phyloP scores from a whole-genome alignment of 2,329 filamentous ascomycete species.

The Hypoxylon rubiginosum region DNA sequence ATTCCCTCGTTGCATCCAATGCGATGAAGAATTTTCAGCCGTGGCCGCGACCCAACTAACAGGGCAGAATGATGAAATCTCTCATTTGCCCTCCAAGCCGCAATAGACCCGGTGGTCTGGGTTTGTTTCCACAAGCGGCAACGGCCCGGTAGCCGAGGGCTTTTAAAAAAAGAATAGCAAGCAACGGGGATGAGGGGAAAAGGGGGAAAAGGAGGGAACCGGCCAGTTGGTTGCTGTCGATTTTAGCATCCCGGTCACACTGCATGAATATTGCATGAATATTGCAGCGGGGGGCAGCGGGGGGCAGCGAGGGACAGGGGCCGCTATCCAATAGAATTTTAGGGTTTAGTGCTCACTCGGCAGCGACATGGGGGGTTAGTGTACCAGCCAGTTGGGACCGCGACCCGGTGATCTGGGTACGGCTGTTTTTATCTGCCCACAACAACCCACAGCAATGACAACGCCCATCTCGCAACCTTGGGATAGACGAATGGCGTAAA shows the following conservation, averaged over 20 bases:
- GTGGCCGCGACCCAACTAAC: constrained; percentile 31
- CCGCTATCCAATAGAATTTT: constrained; percentile 1
- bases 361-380: constrained; percentile 25
- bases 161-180: constrained; percentile 13
- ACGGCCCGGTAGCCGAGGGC: constrained; percentile 22
- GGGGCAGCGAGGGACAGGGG: no score
- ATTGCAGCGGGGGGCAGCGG: constrained; percentile 21
- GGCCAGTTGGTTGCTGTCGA: constrained; percentile 21
- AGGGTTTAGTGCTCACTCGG: constrained; percentile 2
- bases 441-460: background rate
- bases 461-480: constrained; percentile 21
- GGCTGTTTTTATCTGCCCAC: background rate
- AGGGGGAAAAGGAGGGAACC: constrained; percentile 23
- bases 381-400: constrained; percentile 31
- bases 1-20: constrained; percentile 1
- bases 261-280: constrained; percentile 13
- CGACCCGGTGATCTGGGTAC: constrained; percentile 35
- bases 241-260: constrained; percentile 19
- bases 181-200: constrained; percentile 18
- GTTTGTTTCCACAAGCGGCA: constrained; percentile 2
- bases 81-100: constrained; percentile 7
- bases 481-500: constrained; percentile 30
- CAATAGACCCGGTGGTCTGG: constrained; percentile 31
- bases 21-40: constrained; percentile 16
- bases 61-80: constrained; percentile 1